phyloP scores from a whole-genome alignment of 164 flowering plant genomes.

The grape (Vitis vinifera) region ASM3070453v1 NC_081815.1:4280501-4281000 shows the following conservation, averaged over 20 bases:
- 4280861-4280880: too few species aligned
- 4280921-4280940: too few species aligned
- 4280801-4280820: too few species aligned
- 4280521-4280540: slow-evolving; percentile 2
- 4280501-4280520: slow-evolving; percentile 19
- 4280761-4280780: too few species aligned
- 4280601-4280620: neutral
- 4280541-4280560: slow-evolving; percentile 2
- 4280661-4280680: neutral
- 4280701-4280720: slow-evolving; percentile 4
- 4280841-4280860: too few species aligned
- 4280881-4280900: too few species aligned
- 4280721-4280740: neutral
- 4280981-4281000: too few species aligned
- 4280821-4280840: too few species aligned
- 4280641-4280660: neutral
- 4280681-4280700: neutral
- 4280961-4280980: too few species aligned
- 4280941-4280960: too few species aligned
- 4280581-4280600: neutral
- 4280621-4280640: neutral
- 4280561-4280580: neutral
- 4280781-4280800: too few species aligned
- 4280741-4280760: neutral
- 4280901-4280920: too few species aligned